Conservation (phyloP, 2,329 filamentous ascomycete species). For the Calonectria hongkongensis region DNA sequence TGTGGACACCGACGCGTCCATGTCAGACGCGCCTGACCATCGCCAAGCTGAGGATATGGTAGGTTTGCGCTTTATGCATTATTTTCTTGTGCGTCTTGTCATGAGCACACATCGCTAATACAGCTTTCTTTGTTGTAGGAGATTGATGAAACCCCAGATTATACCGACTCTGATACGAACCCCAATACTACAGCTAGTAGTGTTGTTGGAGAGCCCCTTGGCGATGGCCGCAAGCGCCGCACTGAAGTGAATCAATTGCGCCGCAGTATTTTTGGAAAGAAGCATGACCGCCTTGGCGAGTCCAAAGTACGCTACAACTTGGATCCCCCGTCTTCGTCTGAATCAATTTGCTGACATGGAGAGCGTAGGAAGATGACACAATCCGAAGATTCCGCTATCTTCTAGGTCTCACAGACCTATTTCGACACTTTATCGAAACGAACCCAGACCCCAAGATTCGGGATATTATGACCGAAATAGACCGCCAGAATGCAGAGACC, state of each 20-base stretch:
- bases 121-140: conserved; percentile 63
- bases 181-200: conserved; percentile 87
- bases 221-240: conserved; percentile 89
- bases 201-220: conserved; percentile 82
- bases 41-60: conserved; percentile 71
- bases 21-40: conserved; percentile 74
- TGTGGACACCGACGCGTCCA: conserved; percentile 77
- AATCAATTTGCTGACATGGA: conserved; percentile 28
- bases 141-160: conserved; percentile 80
- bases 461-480: conserved; percentile 94
- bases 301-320: conserved; percentile 81
- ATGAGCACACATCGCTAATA: conserved; percentile 40
- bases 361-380: conserved; percentile 88
- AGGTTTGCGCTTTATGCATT: conserved; percentile 43
- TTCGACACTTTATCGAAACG: conserved; percentile 98
- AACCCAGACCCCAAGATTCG: conserved; percentile 97
- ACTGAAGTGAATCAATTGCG: conserved; percentile 92
- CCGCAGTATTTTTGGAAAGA: conserved; percentile 94
- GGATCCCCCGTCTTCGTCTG: conserved; percentile 30
- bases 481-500: conserved; percentile 89
- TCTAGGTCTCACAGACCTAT: conserved; percentile 94
- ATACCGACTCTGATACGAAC: conserved; percentile 80
- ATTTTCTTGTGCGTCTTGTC: conserved; percentile 17
- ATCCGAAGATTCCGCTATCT: conserved; percentile 96
- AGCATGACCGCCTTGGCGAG: conserved; percentile 92